Base-by-base conservation (phyloP, 2,329 filamentous ascomycete species). In the Pestalotiopsis sp. region DNA sequence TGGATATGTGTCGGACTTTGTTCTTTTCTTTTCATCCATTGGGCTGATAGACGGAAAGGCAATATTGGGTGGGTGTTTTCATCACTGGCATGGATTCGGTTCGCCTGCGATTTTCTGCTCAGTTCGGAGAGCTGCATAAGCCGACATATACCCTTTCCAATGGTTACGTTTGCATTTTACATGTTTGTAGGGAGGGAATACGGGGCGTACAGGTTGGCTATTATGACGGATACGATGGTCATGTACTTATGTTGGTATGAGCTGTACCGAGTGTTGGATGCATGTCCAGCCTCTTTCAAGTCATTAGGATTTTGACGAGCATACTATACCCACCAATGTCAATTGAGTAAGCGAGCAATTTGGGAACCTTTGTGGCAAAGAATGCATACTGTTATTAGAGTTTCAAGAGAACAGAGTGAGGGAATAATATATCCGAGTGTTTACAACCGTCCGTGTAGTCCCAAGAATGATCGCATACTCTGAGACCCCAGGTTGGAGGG, bases 21-120 rank as follows among this genome's bases (percentile, higher is more conserved):
- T 65, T 67, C 13, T 27, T n/a, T 39, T 45, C 36, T 52, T 20
- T 49, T 27, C 38, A 20, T 25, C 65, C 52, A 20, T 67, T 59
- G 65, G 65, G 65, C 65, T 59, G 65, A 41, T 67, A 67, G 65
- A 61, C 14, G 65, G 62, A 17, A 39, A 23, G 52, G 49, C 11
- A 38, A 13, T 9, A 20, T 14, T 38, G 59, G 56, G 31, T 27
- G 65, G 27, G 27, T 31, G 27, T 31, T 59, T 67, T 13, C 7
- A 59, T 27, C 49, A 31, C 61, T 67, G 39, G 25, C 58, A 52
- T 45, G 59, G 17, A 67, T 61, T 61, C 52, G 52, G 25, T 61
- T 23, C 31, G n/a, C 4, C 45, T 52, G 57, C 41, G 12, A 57
- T 23, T 11, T 25, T 66, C 23, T 57, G 7, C 38, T n/a, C 59